Percentiles rank a stretch among this genome's conserved stretches.
These are phyloP conservation scores for Colletotrichum falcatum DNA, from an alignment of 2,329 filamentous ascomycete genomes.

Conservation along the genomic window DNA sequence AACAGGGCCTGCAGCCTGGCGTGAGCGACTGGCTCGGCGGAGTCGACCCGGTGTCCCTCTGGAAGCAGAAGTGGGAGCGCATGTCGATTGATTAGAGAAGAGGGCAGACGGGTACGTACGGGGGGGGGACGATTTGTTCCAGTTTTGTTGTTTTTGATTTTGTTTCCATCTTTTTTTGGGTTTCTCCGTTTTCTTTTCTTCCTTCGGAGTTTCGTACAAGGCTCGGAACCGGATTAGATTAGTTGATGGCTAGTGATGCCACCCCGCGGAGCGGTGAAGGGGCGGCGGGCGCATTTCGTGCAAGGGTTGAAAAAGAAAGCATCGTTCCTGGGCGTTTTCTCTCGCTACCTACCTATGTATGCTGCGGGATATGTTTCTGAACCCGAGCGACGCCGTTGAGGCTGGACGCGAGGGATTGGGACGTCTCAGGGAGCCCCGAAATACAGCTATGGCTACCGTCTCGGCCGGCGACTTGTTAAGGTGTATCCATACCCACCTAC, in stretches of 20 bases:
- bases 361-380: background rate
- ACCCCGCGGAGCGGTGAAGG: conserved; percentile 18
- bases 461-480: conserved; percentile 28
- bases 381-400: background rate
- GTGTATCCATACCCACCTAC: background rate
- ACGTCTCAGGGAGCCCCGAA: conserved; percentile 2
- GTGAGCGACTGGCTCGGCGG: conserved; percentile 39
- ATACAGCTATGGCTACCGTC: background rate
- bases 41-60: conserved; percentile 7
- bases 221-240: background rate
- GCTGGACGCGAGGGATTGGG: background rate
- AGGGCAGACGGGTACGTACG: too few relatives aligned
- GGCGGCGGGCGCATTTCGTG: background rate
- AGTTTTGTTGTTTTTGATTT: background rate
- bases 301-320: conserved; percentile 14
- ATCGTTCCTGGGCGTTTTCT: conserved; percentile 14
- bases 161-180: background rate
- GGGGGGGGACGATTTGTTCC: background rate
- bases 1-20: conserved; percentile 18
- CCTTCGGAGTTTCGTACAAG: background rate
- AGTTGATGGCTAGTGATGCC: conserved; percentile 16
- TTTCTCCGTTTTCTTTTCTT: too few relatives aligned
- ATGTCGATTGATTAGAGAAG: background rate
- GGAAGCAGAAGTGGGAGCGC: conserved; percentile 13
- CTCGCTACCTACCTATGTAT: too few relatives aligned